phyloP scores from a whole-genome alignment of 495 filamentous ascomycete species.

The Penicillium roqueforti region DNA sequence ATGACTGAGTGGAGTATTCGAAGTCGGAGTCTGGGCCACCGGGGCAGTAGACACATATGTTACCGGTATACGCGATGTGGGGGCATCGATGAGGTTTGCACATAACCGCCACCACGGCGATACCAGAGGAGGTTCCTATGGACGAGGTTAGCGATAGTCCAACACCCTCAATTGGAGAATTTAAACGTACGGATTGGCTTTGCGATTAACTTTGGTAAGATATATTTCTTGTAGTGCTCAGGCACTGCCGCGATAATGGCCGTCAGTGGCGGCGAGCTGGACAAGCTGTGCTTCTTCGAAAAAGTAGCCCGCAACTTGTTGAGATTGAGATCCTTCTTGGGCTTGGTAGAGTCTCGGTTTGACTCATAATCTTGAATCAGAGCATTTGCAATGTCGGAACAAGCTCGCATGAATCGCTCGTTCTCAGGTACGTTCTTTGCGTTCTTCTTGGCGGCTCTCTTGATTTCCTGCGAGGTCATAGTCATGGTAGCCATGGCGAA shows the following conservation, averaged over 20 bases:
- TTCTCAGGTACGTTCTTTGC: constrained; percentile 80
- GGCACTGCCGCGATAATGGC: constrained; percentile 97
- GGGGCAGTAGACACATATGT: constrained; percentile 98
- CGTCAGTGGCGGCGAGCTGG: constrained; percentile 81
- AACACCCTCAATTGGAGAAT: background rate
- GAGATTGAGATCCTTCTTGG: constrained; percentile 84
- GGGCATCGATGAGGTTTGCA: constrained; percentile 98
- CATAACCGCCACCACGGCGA: constrained; percentile 99
- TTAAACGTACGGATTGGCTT: constrained; percentile 78
- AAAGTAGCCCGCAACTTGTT: constrained; percentile 84
- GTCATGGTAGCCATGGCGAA: constrained; percentile 59
- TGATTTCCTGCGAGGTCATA: constrained; percentile 51
- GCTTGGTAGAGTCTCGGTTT: constrained; percentile 62
- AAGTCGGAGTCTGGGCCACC: constrained; percentile 97
- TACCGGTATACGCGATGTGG: constrained; percentile 96
- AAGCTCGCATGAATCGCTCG: constrained; percentile 87
- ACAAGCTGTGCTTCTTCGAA: constrained; percentile 84
- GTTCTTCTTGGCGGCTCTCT: constrained; percentile 57
- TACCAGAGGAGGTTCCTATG: constrained; percentile 82
- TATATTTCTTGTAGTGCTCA: constrained; percentile 99
- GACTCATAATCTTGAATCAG: constrained; percentile 91
- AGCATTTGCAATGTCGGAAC: constrained; percentile 88
- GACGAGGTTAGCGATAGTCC: constrained; percentile 15
- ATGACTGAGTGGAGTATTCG: constrained; percentile 97
- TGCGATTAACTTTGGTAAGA: constrained; percentile 88